phyloP scores from a whole-genome alignment of 768 basidiomycete genomes.

The Calocybe cyanea region DNA sequence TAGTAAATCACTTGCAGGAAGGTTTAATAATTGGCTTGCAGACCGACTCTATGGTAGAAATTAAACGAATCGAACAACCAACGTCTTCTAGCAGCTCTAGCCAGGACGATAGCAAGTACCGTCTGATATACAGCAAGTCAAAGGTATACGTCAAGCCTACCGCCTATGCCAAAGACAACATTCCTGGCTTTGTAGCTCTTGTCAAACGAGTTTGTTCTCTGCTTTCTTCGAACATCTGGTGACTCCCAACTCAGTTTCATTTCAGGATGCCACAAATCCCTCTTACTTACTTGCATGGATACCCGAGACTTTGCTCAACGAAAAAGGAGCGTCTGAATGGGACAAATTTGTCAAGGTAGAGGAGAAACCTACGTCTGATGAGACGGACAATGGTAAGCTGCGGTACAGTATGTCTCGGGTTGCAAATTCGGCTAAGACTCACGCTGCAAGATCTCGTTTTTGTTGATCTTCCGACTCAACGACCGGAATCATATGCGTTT shows the following conservation, averaged over 20 bases:
- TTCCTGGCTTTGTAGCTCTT: constrained; percentile 88
- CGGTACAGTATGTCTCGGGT: constrained; percentile 1
- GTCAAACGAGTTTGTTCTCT: constrained; percentile 72
- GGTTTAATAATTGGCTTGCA: constrained; percentile 15
- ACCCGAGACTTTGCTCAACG: constrained; percentile 78
- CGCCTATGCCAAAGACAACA: constrained; percentile 86
- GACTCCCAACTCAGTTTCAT: constrained; percentile 8
- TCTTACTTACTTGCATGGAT: constrained; percentile 90
- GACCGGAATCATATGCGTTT: constrained; percentile 91
- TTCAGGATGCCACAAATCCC: constrained; percentile 70
- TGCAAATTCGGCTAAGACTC: not conserved
- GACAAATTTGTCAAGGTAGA: constrained; percentile 88
- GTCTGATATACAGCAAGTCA: constrained; percentile 85
- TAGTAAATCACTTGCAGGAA: constrained; percentile 4
- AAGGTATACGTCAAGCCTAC: constrained; percentile 97
- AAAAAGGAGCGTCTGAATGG: constrained; percentile 81
- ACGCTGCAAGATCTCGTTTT: constrained; percentile 65
- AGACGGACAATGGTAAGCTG: constrained; percentile 69
- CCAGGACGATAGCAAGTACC: constrained; percentile 58
- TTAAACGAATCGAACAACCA: constrained; percentile 41
- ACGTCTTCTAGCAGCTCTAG: constrained; percentile 14
- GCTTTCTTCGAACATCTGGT: not conserved
- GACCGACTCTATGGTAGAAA: constrained; percentile 75
- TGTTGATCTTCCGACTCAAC: constrained; percentile 77
- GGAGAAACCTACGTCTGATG: constrained; percentile 51